These are phyloP conservation scores for Nakazawaea laoshanensis DNA, from an alignment of 805 yeast species.

Conservation along the genomic window DNA sequence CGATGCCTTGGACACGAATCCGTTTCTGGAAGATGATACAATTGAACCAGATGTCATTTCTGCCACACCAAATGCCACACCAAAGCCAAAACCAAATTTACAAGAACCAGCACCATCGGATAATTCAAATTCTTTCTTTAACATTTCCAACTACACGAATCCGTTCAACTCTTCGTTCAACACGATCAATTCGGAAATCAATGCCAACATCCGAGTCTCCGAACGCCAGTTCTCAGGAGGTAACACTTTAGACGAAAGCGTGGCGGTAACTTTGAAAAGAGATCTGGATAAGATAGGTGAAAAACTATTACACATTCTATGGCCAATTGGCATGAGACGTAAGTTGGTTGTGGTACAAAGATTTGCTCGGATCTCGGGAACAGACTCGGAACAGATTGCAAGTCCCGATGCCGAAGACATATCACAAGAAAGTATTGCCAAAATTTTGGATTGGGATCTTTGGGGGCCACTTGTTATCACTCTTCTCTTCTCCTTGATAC, in stretches of 20 bases:
- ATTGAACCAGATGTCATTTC: slow-evolving; percentile 22
- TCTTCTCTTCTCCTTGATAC: slow-evolving; percentile 35
- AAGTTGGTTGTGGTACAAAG: slow-evolving; percentile 20
- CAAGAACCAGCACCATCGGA: too few species aligned
- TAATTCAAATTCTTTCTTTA: neutral
- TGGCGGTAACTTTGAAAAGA: slow-evolving; percentile 33
- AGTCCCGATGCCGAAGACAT: slow-evolving; percentile 21
- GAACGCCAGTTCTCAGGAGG: slow-evolving; percentile 52
- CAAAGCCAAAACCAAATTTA: neutral
- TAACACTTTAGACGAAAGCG: slow-evolving; percentile 51
- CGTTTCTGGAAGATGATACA: slow-evolving; percentile 20
- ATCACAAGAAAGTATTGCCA: slow-evolving; percentile 23
- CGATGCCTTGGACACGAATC: slow-evolving; percentile 10
- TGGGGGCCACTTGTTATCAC: slow-evolving; percentile 56
- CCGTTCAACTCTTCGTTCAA: slow-evolving; percentile 20
- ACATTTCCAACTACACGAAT: slow-evolving; percentile 21
- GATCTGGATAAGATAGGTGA: slow-evolving; percentile 25
- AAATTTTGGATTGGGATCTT: slow-evolving; percentile 48
- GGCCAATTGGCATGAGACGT: slow-evolving; percentile 26
- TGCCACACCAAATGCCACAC: neutral
- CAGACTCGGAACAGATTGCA: slow-evolving; percentile 9
- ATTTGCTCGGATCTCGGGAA: slow-evolving; percentile 12
- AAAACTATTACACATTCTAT: slow-evolving; percentile 24
- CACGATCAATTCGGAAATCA: slow-evolving; percentile 14
- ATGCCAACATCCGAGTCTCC: slow-evolving; percentile 23